Evolutionary conservation across 148 eudicot species (phyloP).

Genomic region (Hydrangea macrophylla): DNA sequence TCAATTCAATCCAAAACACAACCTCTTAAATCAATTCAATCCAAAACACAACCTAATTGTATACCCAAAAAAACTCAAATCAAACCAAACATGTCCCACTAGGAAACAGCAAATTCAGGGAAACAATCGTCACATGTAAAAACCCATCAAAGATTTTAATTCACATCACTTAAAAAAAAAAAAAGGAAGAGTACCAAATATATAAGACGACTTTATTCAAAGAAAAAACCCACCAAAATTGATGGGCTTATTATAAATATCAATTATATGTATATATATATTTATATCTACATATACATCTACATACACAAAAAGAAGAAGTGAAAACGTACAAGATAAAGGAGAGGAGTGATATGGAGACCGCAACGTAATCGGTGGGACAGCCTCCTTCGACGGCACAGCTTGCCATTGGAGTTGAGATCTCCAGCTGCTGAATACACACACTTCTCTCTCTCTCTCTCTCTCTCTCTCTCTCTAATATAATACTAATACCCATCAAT

Average conservation of each 20-base stretch:
- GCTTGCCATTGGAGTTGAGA: conserved; percentile 31
- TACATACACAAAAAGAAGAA: neutral
- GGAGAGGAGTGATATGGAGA: conserved; percentile 52
- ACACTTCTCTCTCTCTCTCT: neutral
- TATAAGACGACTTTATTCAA: neutral
- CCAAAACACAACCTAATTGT: too few species aligned
- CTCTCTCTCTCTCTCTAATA: too few species aligned
- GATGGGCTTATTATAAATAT: too few species aligned
- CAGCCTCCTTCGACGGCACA: conserved; percentile 78
- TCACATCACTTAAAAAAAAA: neutral
- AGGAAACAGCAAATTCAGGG: neutral
- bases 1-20: neutral
- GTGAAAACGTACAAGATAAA: conserved; percentile 46
- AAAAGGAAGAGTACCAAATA: too few species aligned
- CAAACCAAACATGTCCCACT: neutral
- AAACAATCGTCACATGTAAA: neutral
- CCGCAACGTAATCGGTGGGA: conserved; percentile 70
- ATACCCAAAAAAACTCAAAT: neutral
- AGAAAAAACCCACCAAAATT: neutral
- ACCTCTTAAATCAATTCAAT: neutral
- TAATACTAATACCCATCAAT: neutral
- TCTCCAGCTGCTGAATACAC: neutral
- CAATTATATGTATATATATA: neutral
- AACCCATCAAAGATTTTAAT: neutral
- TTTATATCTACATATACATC: neutral